Percentiles rank a stretch among this genome's conserved stretches.
Conservation (phyloP, 75 land plant species). For the Selaginella tamariscina region DNA sequence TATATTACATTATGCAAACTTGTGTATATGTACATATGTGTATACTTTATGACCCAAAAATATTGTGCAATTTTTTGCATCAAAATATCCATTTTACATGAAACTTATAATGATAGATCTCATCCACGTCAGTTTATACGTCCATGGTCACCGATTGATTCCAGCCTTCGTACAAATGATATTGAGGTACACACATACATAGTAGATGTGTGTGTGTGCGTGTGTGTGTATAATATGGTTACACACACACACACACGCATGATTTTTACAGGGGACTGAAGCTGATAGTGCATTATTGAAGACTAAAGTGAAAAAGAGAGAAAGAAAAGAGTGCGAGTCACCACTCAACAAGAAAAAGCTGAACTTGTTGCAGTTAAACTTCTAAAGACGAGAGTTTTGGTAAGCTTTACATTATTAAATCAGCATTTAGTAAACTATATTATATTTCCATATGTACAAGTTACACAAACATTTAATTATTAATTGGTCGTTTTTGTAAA, state of each 20-base stretch:
- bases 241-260: neutral
- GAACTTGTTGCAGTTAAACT: constrained; percentile 6
- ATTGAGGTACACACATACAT: constrained; percentile 2
- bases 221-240: no score
- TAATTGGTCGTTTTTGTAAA: no score
- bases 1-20: no score
- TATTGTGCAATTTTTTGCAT: no score
- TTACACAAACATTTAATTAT: no score
- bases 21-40: no score
- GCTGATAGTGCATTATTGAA: neutral
- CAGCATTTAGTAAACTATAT: no score
- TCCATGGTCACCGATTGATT: neutral
- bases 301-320: neutral
- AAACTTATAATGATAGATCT: neutral
- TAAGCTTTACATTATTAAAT: neutral
- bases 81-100: no score
- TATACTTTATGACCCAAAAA: no score
- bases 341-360: constrained; percentile 5
- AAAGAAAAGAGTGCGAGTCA: neutral
- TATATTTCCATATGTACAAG: no score
- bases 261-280: constrained; percentile 6
- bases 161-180: neutral
- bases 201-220: neutral
- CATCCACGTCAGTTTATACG: neutral
- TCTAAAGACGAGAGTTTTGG: constrained; percentile 1